phyloP scores from a whole-genome alignment of 306 rosid genomes.

The Fragaria ananassa region DNA sequence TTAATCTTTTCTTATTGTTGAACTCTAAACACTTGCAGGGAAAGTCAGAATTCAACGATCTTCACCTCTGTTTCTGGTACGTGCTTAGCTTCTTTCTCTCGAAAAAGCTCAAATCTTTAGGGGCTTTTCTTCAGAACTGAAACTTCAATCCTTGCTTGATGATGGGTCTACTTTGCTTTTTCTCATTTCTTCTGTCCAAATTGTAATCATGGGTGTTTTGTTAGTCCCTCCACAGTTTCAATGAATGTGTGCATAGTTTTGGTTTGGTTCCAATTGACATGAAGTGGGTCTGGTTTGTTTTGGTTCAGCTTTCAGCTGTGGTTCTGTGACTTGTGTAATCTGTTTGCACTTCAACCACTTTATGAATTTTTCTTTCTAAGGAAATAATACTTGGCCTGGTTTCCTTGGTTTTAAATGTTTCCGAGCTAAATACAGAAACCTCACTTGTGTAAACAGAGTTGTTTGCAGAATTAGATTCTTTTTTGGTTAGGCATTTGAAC shows the following conservation, averaged over 20 bases:
- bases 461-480: neutral
- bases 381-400: neutral
- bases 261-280: neutral
- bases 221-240: neutral
- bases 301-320: neutral
- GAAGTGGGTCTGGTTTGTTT: neutral
- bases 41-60: neutral
- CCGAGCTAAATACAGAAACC: neutral
- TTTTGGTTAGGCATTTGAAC: neutral
- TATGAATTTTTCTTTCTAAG: neutral
- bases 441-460: neutral
- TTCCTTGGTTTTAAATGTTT: neutral
- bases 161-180: neutral
- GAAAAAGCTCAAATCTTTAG: neutral
- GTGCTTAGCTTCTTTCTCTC: neutral
- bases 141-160: neutral
- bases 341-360: neutral
- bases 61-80: neutral
- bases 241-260: neutral
- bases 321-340: neutral
- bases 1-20: neutral
- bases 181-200: neutral
- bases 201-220: neutral
- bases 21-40: constrained; percentile 2
- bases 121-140: neutral